Base-by-base conservation (phyloP, 179 eudicot species). In the Dionaea muscipula region DNA sequence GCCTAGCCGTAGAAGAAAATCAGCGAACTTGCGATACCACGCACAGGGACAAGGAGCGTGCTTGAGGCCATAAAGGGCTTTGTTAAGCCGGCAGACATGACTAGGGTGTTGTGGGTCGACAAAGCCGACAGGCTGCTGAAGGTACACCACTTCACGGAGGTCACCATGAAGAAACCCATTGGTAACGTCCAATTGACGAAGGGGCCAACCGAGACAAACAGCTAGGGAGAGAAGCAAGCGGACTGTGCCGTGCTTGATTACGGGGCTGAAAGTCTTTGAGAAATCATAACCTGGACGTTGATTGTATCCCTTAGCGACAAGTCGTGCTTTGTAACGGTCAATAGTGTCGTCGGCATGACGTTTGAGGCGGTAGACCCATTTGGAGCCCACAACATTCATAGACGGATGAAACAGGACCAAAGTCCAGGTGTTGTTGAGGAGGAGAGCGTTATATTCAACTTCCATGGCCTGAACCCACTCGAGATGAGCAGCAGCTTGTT, bases 341-440 rank as follows among this genome's bases (percentile, higher is more conserved):
- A 53, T 3, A 0, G 28, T 28, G 0, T 45, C 66, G 55, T 55
- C 25, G 6, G 67, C 17, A 8, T 47, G 15, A 1, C 1, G 13
- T 21, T 47, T 64, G 26, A 37, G 4, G 17, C 40, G 39, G 11
- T 18, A 61, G 17, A 61, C 31, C 57, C 41, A 61, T 23, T 51
- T 24, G 22, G 55, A 47, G 0, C 24, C 26, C 17, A 55, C 26
- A 6, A 9, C n/a, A 8, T 17, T 16, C 25, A 45, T 21, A 7
- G 18, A 15, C 15, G 33, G 13, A 11, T 54, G 54, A 3, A 16
- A 23, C 9, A 18, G 3, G 21, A 36, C 26, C 2, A 63, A 1
- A 0, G 14, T 8, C 67, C 67, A 54, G 8, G 60, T 63, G 18
- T 47, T 13, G 22, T 54, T 63, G n/a, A 11, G 12, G 16, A 44